phyloP scores from a whole-genome alignment of 2,329 filamentous ascomycete genomes.

The Dactylella cylindrospora region DNA sequence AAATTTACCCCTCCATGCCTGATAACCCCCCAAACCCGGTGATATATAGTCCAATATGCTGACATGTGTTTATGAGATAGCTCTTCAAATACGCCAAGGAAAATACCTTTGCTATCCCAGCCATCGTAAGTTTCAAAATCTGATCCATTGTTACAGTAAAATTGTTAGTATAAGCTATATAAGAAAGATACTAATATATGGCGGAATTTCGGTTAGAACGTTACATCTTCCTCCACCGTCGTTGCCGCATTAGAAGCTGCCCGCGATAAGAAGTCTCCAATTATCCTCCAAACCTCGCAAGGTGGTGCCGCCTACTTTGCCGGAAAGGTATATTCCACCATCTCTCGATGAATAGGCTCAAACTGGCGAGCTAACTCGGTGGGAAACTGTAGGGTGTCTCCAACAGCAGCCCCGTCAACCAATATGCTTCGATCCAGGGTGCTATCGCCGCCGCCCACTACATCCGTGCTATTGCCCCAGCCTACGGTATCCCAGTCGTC shows the following conservation, averaged over 20 bases:
- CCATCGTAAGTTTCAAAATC: slow-evolving; percentile 60
- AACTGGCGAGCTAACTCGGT: slow-evolving; percentile 48
- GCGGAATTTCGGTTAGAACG: slow-evolving; percentile 61
- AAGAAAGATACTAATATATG: neutral
- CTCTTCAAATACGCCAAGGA: slow-evolving; percentile 90
- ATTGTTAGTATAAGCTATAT: no score
- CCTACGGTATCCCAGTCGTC: slow-evolving; percentile 86
- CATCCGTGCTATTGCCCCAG: slow-evolving; percentile 81
- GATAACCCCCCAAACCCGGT: neutral
- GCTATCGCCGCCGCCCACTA: slow-evolving; percentile 88
- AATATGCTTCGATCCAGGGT: slow-evolving; percentile 85
- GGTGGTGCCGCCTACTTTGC: slow-evolving; percentile 92
- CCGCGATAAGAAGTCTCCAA: slow-evolving; percentile 83
- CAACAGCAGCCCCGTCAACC: slow-evolving; percentile 65
- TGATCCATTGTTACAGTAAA: no score
- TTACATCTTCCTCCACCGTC: slow-evolving; percentile 86
- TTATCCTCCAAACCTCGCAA: slow-evolving; percentile 91
- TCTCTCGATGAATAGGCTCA: slow-evolving; percentile 51
- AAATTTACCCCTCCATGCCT: slow-evolving; percentile 18
- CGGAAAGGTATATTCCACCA: slow-evolving; percentile 65
- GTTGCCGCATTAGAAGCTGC: slow-evolving; percentile 92
- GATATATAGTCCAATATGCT: slow-evolving; percentile 11
- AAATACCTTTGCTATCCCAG: slow-evolving; percentile 84
- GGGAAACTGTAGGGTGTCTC: slow-evolving; percentile 63
- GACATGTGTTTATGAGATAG: slow-evolving; percentile 49